phyloP scores from a whole-genome alignment of 306 rosid species.

The Calophaca sinica region DNA sequence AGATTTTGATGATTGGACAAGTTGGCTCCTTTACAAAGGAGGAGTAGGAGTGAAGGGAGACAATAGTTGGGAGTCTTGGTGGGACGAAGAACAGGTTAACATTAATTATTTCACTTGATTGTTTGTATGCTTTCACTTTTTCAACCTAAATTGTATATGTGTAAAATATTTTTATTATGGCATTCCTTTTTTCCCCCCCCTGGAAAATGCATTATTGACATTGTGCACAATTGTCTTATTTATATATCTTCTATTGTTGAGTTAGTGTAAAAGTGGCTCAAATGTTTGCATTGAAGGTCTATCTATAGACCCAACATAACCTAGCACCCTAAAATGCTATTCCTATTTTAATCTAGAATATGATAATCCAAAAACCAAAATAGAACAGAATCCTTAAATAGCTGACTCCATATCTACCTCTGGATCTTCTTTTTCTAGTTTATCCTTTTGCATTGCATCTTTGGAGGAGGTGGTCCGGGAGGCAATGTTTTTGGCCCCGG shows the following conservation, averaged over 20 bases:
- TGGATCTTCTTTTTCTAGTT: no score
- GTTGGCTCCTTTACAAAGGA: conserved; percentile 98
- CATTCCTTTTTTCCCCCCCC: not conserved
- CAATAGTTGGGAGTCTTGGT: conserved; percentile 99
- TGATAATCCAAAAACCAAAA: not conserved
- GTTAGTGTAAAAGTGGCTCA: not conserved
- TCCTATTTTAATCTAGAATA: not conserved
- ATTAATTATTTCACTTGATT: conserved; percentile 28
- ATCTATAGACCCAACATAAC: not conserved
- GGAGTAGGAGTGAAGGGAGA: conserved; percentile 98
- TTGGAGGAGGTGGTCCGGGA: no score
- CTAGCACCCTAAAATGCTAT: not conserved
- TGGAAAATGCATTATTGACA: not conserved
- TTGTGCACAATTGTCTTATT: not conserved
- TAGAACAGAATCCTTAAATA: no score
- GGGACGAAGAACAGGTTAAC: conserved; percentile 97
- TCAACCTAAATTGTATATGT: not conserved
- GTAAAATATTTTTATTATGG: no score
- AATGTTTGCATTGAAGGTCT: not conserved
- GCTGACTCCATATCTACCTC: no score
- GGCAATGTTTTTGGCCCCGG: no score
- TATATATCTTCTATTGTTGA: not conserved
- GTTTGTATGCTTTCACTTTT: conserved; percentile 28
- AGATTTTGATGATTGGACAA: conserved; percentile 98
- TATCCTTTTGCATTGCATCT: no score